Base-by-base conservation (phyloP, 1,139 yeast genomes). In the Taiozyma sp. region DNA sequence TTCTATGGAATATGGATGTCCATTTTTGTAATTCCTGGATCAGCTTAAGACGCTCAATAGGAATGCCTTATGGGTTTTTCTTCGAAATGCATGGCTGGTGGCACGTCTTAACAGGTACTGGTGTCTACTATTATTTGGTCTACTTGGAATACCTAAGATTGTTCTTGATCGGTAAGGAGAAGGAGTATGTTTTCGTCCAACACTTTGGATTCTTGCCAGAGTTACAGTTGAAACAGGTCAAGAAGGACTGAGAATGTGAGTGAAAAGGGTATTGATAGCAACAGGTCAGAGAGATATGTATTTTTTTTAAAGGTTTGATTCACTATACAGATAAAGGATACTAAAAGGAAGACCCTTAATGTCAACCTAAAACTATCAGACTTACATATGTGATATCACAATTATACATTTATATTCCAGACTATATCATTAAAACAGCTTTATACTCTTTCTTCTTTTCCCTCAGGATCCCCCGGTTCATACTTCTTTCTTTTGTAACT, bases 81-180 rank as follows among this genome's bases (percentile, higher is more conserved):
- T 74, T 93, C 42, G 99, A 93, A 66, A 87, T 96, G 35, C 99
- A 93, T 65, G 97, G 96, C 19, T 93, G 98, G 98, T 93, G 99
- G 99, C 99, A 93, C 65, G 72, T 88, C 34, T 76, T 88, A 56
- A 88, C 96, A 0, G 95, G 95, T 3, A 72, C 82, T 13, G 96
- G 96, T 54, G 88, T 88, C 16, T 88, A 88, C 66, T 81, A 77
- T 62, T 81, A 79, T 63, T 68, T 80, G 44, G 79, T 77, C 11
- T 79, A 76, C 57, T 65, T 81, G 56, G 89, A 87, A 66, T 86
- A 84, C 62, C 71, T 88, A 60, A 78, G 95, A 58, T 71, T 81
- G 44, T 79, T 80, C 64, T 73, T 84, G 55, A 74, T 75, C 44
- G 81, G 81, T 19, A 72, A 73, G 16, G 76, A 79, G 43, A 64